Evolutionary conservation across 495 filamentous ascomycete species (phyloP).

Genomic region (Penicillium egyptiacum): DNA sequence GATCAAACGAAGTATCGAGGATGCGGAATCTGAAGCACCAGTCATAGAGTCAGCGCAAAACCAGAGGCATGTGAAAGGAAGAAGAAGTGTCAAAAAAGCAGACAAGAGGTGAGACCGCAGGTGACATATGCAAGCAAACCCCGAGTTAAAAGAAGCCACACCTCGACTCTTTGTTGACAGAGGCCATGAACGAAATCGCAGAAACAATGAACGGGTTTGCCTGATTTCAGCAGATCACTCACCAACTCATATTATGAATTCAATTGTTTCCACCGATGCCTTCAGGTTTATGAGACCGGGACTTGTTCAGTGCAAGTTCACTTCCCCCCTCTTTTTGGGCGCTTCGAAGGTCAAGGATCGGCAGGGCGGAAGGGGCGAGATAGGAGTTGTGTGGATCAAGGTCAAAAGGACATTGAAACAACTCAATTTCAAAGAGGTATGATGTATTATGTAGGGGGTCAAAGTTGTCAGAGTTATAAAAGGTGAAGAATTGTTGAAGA

Average conservation of each 20-base stretch:
- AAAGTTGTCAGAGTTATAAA: background rate
- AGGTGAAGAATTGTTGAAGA: background rate
- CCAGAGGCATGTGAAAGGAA: slow-evolving; percentile 10
- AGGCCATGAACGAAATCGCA: slow-evolving; percentile 16
- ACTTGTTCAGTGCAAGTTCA: slow-evolving; percentile 11
- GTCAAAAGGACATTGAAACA: slow-evolving; percentile 3
- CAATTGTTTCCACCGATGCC: background rate
- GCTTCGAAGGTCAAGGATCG: slow-evolving; percentile 20
- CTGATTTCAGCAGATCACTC: slow-evolving; percentile 12
- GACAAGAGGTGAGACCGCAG: slow-evolving; percentile 22
- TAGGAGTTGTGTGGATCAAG: slow-evolving; percentile 13
- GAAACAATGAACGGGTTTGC: slow-evolving; percentile 20
- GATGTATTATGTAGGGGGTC: background rate
- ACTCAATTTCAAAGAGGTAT: background rate
- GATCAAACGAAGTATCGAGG: slow-evolving; percentile 12
- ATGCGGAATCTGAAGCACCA: slow-evolving; percentile 17
- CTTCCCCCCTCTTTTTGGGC: slow-evolving; percentile 26
- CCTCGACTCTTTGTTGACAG: slow-evolving; percentile 17
- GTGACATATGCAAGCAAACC: slow-evolving; percentile 28
- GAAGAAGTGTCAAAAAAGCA: slow-evolving; percentile 25
- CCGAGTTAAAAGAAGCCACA: slow-evolving; percentile 18
- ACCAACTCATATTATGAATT: slow-evolving; percentile 19
- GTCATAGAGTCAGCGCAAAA: slow-evolving; percentile 21
- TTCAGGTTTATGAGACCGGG: slow-evolving; percentile 1
- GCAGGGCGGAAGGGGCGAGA: slow-evolving; percentile 20